A percentile compares a stretch with the other conserved stretches of the same genome.
Conservation (phyloP, 2,329 filamentous ascomycete genomes). For the Tolypocladium ophioglossoides region DNA sequence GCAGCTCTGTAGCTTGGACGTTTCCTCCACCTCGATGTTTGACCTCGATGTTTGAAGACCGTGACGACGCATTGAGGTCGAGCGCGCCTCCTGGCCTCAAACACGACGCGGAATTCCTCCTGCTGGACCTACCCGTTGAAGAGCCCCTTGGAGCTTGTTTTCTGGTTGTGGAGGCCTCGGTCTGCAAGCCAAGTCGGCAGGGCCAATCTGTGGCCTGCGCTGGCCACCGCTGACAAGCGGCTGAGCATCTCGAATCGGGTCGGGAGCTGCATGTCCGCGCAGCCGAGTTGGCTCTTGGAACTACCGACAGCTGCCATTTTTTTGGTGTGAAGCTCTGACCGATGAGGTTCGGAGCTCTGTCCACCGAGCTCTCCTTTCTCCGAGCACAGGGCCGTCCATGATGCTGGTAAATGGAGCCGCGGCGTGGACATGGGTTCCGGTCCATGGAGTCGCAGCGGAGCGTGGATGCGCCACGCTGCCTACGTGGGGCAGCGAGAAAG, state of each 20-base stretch:
- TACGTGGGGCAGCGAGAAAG: no score
- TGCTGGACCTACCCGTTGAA: not conserved
- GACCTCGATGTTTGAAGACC: no score
- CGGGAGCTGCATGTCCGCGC: not conserved
- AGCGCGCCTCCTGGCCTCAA: not conserved
- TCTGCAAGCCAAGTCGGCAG: not conserved
- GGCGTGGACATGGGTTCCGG: not conserved
- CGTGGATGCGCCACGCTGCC: no score
- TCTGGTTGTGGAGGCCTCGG: not conserved
- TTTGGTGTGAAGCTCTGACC: not conserved
- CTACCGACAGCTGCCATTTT: not conserved
- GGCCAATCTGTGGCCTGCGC: not conserved
- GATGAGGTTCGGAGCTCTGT: not conserved
- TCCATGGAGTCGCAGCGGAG: no score
- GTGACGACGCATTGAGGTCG: no score
- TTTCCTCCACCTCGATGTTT: no score
- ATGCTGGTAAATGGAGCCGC: not conserved
- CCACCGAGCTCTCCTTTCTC: not conserved
- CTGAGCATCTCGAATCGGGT: not conserved
- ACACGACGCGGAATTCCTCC: not conserved
- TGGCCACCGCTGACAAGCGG: no score
- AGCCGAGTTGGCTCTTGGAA: not conserved
- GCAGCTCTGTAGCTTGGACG: not conserved
- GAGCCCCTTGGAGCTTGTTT: not conserved
- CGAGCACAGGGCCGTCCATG: no score